phyloP scores from a whole-genome alignment of 139 green algal species.

The Haematococcus lacustris region DNA sequence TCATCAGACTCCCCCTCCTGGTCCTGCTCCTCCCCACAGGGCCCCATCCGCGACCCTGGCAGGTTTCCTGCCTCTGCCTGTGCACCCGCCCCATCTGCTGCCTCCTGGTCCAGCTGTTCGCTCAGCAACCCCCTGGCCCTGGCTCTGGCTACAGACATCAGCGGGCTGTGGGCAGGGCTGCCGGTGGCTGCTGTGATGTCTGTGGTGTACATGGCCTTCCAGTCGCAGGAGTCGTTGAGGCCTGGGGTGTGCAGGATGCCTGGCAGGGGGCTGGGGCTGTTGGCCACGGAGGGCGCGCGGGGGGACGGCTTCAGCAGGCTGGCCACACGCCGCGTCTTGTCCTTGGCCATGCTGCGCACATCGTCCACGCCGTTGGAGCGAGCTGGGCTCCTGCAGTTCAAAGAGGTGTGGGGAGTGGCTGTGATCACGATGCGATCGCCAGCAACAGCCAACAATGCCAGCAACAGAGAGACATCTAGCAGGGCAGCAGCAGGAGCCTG shows the following conservation, averaged over 20 bases:
- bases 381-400: conserved; percentile 2
- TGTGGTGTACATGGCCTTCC: conserved; percentile 16
- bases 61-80: no score
- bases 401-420: neutral
- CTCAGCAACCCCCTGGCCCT: conserved; percentile 2
- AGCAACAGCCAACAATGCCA: no score
- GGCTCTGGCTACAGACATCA: conserved; percentile 5
- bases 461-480: no score
- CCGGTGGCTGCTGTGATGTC: neutral
- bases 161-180: no score
- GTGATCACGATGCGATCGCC: no score
- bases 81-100: no score
- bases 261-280: no score
- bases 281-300: neutral
- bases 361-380: conserved; percentile 20
- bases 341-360: conserved; percentile 15
- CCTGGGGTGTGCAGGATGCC: neutral
- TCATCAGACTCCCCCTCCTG: conserved; percentile 7
- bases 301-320: conserved; percentile 4
- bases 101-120: no score
- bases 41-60: no score
- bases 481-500: no score
- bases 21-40: no score
- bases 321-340: conserved; percentile 17
- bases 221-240: conserved; percentile 8